Conservation (phyloP, 1,284 basidiomycete genomes). For the Cutaneotrichosporon cutaneum region DNA sequence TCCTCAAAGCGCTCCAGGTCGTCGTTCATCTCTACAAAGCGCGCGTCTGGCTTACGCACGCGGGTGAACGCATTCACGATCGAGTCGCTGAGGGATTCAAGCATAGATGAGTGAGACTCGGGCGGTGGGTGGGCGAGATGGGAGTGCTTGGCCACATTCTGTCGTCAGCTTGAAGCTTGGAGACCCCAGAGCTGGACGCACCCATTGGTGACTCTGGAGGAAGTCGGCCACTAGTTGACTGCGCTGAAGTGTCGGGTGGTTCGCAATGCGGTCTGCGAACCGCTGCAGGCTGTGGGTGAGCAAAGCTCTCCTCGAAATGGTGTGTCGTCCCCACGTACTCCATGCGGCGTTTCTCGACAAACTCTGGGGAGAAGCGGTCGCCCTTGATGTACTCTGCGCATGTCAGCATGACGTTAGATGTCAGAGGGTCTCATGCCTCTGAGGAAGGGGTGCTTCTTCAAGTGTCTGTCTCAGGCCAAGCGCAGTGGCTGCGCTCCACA, state of each 20-base stretch:
- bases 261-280: constrained; percentile 83
- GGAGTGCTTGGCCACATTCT: constrained; percentile 95
- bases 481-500: too few species aligned
- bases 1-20: constrained; percentile 94
- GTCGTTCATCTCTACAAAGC: constrained; percentile 88
- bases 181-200: constrained; percentile 50
- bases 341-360: constrained; percentile 84
- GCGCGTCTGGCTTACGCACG: constrained; percentile 93
- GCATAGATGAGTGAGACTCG: constrained; percentile 73
- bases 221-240: constrained; percentile 86
- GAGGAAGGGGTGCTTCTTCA: neutral
- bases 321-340: constrained; percentile 64
- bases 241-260: constrained; percentile 92
- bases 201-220: constrained; percentile 97
- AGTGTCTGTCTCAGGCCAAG: neutral
- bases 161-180: constrained; percentile 3
- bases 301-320: neutral
- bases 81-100: constrained; percentile 93
- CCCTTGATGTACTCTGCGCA: constrained; percentile 88
- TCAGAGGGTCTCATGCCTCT: neutral
- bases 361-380: constrained; percentile 93
- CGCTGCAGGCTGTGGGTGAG: constrained; percentile 70
- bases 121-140: constrained; percentile 84
- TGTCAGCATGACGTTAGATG: neutral
- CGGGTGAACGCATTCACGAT: constrained; percentile 86